Base-by-base conservation (phyloP, 768 basidiomycete species). In the Boletus subparvulus region DNA sequence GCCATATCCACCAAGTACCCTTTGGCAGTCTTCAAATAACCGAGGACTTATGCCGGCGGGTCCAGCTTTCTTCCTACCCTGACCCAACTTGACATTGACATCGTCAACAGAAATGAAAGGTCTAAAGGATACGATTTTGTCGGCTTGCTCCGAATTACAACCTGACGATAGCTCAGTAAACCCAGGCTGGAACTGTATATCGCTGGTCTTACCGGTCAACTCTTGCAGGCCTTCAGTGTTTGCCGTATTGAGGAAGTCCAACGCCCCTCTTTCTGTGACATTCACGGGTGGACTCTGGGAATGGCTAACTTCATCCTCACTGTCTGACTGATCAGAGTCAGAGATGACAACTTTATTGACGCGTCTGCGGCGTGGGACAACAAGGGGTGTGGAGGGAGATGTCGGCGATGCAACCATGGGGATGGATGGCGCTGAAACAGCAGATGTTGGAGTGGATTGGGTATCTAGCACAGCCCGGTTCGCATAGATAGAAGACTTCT, bases 1-100 rank as follows among this genome's bases (percentile, higher is more conserved):
- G 12, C 85, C 84, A 65, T 96, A 98, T 9, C 90, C 92, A 53
- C 82, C 75, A 67, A 98, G 88, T 63, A 97, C 90, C 40, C 84
- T 80, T 52, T 84, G 83, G 69, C 91, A 94, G 61, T 95, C 93
- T 66, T 96, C 93, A 69, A 98, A 92, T 71, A 98, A 80, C 54
- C 89, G 85, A 57, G 90, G 81, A 59, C 93, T 94, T 65, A 99
- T 86, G 21, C 96, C 95, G 5, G 77, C 80, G 10, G 87, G 84
- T 10, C 87, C 86, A 3, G 85, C 83, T 67, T 92, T 94, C 77
- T 92, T 95, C 77, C 86, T 91, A n/a, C 86, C 88, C 70, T 90
- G 88, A 33, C 84, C 82, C 10, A 98, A 80, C 71, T 90, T 95
- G 43, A 67, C 68, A 45, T 83, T 85, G 46, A 96, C 75, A 55